phyloP scores from a whole-genome alignment of 805 yeast genomes.

The Kluyveromyces dobzhanskii region DNA sequence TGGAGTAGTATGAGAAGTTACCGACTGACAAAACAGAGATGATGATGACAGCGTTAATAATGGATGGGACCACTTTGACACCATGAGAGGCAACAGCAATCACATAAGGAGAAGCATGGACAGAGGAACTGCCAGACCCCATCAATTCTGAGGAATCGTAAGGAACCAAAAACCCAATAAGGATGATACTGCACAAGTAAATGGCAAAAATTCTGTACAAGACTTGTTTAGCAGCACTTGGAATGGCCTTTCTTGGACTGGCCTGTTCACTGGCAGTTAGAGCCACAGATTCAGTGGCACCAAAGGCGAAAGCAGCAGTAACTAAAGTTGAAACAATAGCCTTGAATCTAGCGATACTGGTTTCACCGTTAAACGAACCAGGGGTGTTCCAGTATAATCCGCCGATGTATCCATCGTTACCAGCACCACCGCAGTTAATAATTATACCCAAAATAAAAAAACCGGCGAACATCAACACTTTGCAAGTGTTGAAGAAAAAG shows the following conservation, averaged over 20 bases:
- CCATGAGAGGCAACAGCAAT: slow-evolving; percentile 54
- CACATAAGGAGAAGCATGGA: slow-evolving; percentile 62
- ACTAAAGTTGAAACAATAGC: slow-evolving; percentile 47
- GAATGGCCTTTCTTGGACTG: slow-evolving; percentile 48
- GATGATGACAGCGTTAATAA: slow-evolving; percentile 65
- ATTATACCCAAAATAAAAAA: slow-evolving; percentile 46
- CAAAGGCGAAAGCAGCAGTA: slow-evolving; percentile 52
- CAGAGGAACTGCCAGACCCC: slow-evolving; percentile 36
- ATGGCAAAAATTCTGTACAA: slow-evolving; percentile 46
- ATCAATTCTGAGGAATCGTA: slow-evolving; percentile 35
- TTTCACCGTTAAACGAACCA: slow-evolving; percentile 38
- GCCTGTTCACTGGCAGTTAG: slow-evolving; percentile 51
- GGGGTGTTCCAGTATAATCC: slow-evolving; percentile 44
- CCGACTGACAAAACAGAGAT: slow-evolving; percentile 69
- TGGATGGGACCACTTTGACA: slow-evolving; percentile 57
- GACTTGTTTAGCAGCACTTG: slow-evolving; percentile 48
- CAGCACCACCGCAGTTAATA: slow-evolving; percentile 35
- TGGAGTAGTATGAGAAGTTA: slow-evolving; percentile 64
- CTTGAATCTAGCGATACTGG: slow-evolving; percentile 39
- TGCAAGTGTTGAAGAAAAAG: slow-evolving; percentile 56
- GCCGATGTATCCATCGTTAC: slow-evolving; percentile 41
- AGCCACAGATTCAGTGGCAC: slow-evolving; percentile 54
- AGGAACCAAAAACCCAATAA: slow-evolving; percentile 49
- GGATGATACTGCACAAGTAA: slow-evolving; percentile 39
- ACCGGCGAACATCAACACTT: slow-evolving; percentile 53